phyloP scores from a whole-genome alignment of 2,329 filamentous ascomycete species.

The Zymoseptoria passerinii region DNA sequence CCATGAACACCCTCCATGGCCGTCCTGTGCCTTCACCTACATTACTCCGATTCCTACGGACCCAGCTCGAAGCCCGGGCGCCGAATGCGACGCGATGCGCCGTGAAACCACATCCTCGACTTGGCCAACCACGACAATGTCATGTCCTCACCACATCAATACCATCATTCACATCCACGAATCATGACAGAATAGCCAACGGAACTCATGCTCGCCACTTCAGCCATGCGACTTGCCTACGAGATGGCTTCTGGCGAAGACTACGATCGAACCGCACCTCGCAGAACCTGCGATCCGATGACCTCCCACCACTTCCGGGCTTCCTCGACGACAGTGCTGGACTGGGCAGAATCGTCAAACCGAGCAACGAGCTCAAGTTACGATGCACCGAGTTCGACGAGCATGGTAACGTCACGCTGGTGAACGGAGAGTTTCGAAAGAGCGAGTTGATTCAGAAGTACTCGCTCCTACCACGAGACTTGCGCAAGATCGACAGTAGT shows the following conservation, averaged over 20 bases:
- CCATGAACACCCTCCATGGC: slow-evolving; percentile 24
- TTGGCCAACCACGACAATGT: neutral
- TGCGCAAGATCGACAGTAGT: slow-evolving; percentile 95
- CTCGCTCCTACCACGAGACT: slow-evolving; percentile 82
- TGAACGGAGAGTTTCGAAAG: slow-evolving; percentile 96
- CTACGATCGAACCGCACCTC: slow-evolving; percentile 16
- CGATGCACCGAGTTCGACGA: slow-evolving; percentile 94
- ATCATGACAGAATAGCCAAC: slow-evolving; percentile 15
- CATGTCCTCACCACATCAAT: neutral
- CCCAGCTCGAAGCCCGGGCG: slow-evolving; percentile 54
- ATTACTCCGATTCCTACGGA: slow-evolving; percentile 64
- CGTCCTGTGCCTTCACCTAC: slow-evolving; percentile 41
- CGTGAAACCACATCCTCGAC: slow-evolving; percentile 26
- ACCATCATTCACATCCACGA: slow-evolving; percentile 5
- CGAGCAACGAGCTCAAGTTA: slow-evolving; percentile 73
- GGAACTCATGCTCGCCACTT: slow-evolving; percentile 11
- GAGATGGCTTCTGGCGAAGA: slow-evolving; percentile 22
- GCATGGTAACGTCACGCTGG: slow-evolving; percentile 80
- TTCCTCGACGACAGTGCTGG: slow-evolving; percentile 53
- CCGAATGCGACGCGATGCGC: slow-evolving; percentile 30
- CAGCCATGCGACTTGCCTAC: slow-evolving; percentile 7
- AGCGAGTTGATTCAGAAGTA: slow-evolving; percentile 96
- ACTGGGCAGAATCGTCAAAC: slow-evolving; percentile 61
- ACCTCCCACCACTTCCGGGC: slow-evolving; percentile 46
- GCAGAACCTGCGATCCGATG: slow-evolving; percentile 44